These are phyloP conservation scores for Fusarium sp. DNA, from an alignment of 2,329 filamentous ascomycete genomes.

Conservation along the genomic window DNA sequence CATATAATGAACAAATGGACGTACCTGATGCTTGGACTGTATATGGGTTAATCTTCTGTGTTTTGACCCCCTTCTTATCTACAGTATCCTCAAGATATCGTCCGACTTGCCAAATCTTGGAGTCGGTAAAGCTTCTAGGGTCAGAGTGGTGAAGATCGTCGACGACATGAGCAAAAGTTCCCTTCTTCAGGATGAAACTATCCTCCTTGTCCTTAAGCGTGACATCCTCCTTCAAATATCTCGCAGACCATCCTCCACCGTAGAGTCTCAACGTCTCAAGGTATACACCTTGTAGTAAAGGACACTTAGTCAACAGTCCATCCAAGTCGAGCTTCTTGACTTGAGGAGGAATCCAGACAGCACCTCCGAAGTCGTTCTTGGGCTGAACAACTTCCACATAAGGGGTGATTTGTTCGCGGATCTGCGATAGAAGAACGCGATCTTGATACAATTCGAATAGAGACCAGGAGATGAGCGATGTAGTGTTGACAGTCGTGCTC, in stretches of 20 bases:
- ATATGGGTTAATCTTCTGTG: conserved; percentile 40
- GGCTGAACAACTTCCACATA: conserved; percentile 51
- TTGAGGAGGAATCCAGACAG: conserved; percentile 52
- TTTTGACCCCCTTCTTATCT: conserved; percentile 44
- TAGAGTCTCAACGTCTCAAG: conserved; percentile 58
- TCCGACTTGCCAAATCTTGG: conserved; percentile 52
- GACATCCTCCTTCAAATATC: conserved; percentile 51
- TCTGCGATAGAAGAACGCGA: conserved; percentile 52
- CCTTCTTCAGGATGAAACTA: conserved; percentile 51
- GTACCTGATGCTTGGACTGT: conserved; percentile 53
- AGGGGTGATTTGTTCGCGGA: conserved; percentile 56
- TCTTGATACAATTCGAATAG: conserved; percentile 57
- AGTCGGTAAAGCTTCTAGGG: conserved; percentile 50
- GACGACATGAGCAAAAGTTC: conserved; percentile 52
- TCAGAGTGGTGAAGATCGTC: conserved; percentile 54
- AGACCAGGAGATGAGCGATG: conserved; percentile 57
- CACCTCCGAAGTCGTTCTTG: conserved; percentile 52
- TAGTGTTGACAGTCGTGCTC: conserved; percentile 56
- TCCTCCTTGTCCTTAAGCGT: conserved; percentile 47
- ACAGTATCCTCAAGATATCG: conserved; percentile 50
- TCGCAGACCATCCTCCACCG: conserved; percentile 51
- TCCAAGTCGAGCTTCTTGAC: conserved; percentile 54
- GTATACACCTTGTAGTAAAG: conserved; percentile 55
- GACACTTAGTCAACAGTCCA: conserved; percentile 52
- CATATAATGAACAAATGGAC: background rate